Conservation (phyloP, 2,329 filamentous ascomycete genomes). For the Fusarium xylarioides region DNA sequence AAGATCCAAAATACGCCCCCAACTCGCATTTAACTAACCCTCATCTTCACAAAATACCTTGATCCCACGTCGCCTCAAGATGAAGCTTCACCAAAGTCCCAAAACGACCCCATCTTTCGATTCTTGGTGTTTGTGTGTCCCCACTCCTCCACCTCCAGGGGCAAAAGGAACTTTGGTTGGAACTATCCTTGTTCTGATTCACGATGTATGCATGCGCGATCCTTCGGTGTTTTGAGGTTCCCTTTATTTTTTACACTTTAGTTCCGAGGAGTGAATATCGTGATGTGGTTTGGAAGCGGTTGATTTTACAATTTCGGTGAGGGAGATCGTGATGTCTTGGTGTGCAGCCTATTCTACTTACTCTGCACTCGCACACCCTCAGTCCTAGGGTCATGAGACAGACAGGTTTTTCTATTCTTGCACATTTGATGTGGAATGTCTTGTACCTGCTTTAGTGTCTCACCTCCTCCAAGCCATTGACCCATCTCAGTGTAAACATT, state of each 20-base stretch:
- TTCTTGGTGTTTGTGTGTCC: constrained; percentile 23
- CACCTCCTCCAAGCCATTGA: background rate
- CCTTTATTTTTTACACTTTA: constrained; percentile 28
- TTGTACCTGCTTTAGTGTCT: constrained; percentile 32
- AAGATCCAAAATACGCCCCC: background rate
- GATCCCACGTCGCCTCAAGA: background rate
- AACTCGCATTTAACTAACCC: background rate
- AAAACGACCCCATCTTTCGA: constrained; percentile 21
- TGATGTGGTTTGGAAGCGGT: background rate
- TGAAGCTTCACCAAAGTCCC: constrained; percentile 36
- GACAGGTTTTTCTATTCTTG: background rate
- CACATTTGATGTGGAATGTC: background rate
- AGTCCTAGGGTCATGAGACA: constrained; percentile 26
- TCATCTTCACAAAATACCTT: background rate
- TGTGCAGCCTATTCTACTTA: background rate
- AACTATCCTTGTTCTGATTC: constrained; percentile 4
- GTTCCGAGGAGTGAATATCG: background rate
- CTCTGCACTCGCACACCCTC: background rate
- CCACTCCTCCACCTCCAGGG: background rate
- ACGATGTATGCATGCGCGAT: constrained; percentile 11
- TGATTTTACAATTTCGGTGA: background rate
- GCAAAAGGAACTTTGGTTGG: constrained; percentile 25
- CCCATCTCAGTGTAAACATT: background rate
- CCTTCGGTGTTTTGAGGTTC: background rate
- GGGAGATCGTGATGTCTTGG: background rate